These are phyloP conservation scores for Zymoseptoria passerinii DNA, from an alignment of 2,329 filamentous ascomycete genomes.

Conservation along the genomic window DNA sequence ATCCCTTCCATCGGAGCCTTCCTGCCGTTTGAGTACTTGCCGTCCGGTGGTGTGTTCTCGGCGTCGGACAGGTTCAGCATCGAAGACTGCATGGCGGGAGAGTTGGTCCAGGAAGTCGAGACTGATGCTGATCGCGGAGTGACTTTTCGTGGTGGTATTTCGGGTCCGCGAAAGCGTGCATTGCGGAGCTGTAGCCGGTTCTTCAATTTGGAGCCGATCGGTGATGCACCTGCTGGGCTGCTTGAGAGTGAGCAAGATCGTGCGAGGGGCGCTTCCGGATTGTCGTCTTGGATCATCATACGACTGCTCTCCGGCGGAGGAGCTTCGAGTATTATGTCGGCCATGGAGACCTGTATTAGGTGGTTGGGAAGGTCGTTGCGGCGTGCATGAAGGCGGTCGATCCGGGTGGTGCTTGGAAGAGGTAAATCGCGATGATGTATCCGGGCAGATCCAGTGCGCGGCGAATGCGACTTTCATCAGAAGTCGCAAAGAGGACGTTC, in stretches of 20 bases:
- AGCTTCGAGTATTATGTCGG: neutral
- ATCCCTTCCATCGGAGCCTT: conserved; percentile 14
- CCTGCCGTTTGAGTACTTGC: conserved; percentile 3
- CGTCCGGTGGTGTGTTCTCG: conserved; percentile 19
- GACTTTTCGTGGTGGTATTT: conserved; percentile 25
- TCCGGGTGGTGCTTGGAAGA: neutral
- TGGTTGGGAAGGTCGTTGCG: neutral
- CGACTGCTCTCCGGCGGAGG: neutral
- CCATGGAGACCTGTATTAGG: neutral
- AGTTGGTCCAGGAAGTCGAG: conserved; percentile 18
- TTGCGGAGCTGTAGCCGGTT: conserved; percentile 29
- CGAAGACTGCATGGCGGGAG: conserved; percentile 7
- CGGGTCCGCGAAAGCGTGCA: conserved; percentile 28
- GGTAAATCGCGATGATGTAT: neutral
- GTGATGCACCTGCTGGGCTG: neutral
- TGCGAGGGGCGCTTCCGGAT: neutral
- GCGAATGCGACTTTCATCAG: neutral
- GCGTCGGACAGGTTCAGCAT: conserved; percentile 12
- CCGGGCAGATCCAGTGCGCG: neutral
- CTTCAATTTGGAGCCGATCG: conserved; percentile 16
- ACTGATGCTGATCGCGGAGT: conserved; percentile 20
- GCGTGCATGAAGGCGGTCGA: neutral
- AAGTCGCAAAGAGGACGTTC: neutral
- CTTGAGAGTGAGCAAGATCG: neutral
- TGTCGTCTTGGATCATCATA: neutral